These are phyloP conservation scores for Fragaria ananassa DNA, from an alignment of 306 rosid species.

Conservation along the genomic window DNA sequence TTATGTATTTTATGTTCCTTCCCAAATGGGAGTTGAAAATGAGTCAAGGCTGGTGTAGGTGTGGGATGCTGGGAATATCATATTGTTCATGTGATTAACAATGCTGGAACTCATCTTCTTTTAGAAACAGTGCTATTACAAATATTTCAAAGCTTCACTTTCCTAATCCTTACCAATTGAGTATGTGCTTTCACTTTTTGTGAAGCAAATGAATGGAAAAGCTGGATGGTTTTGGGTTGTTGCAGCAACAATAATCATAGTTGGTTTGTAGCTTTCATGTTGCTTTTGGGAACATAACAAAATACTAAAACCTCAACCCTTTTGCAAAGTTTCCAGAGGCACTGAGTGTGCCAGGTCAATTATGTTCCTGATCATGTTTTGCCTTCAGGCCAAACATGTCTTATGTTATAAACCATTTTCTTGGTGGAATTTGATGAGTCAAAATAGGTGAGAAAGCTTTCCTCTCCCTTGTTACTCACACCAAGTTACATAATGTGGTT, in stretches of 20 bases:
- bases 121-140: not conserved
- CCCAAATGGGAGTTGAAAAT: not conserved
- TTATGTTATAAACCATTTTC: slow-evolving; percentile 4
- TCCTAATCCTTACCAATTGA: not conserved
- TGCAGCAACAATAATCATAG: not conserved
- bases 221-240: not conserved
- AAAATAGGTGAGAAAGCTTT: not conserved
- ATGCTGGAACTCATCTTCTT: slow-evolving; percentile 2
- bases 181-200: not conserved
- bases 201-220: not conserved
- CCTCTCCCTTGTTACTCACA: not conserved
- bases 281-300: not conserved
- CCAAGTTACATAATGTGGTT: slow-evolving; percentile 6
- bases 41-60: not conserved
- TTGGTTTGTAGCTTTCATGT: not conserved
- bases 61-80: slow-evolving; percentile 7
- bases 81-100: slow-evolving; percentile 12
- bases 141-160: not conserved
- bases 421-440: slow-evolving; percentile 10
- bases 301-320: not conserved
- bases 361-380: not conserved
- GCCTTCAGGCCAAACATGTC: not conserved
- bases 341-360: not conserved
- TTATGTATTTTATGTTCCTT: not conserved
- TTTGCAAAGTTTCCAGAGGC: not conserved